Evolutionary conservation across 2,329 filamentous ascomycete genomes (phyloP).

Genomic region (Corniculantispora saksenae): DNA sequence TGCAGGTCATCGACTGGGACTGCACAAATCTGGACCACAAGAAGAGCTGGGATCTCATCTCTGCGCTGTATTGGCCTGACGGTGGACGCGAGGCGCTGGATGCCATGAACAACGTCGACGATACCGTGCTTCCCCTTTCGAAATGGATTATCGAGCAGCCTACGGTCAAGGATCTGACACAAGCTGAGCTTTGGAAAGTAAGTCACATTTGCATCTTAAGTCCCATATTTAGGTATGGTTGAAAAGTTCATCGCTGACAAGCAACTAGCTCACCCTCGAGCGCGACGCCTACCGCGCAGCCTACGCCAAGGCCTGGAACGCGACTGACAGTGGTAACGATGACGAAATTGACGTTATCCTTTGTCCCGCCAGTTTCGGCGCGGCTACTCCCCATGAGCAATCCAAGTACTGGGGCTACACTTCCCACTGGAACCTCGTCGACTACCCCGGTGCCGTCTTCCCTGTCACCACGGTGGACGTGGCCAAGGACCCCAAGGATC

Average conservation of each 20-base stretch:
- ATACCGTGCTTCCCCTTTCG: conserved; percentile 59
- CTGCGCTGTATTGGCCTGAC: conserved; percentile 58
- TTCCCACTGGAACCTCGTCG: conserved; percentile 67
- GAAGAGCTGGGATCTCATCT: conserved; percentile 48
- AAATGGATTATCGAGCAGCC: conserved; percentile 59
- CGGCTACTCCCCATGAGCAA: conserved; percentile 45
- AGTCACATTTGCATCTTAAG: conserved; percentile 15
- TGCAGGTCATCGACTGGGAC: conserved; percentile 54
- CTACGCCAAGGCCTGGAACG: conserved; percentile 41
- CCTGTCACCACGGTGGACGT: conserved; percentile 46
- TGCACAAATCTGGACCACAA: conserved; percentile 56
- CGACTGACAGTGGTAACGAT: conserved; percentile 31
- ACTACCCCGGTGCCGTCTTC: conserved; percentile 65
- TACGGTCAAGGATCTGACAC: conserved; percentile 41
- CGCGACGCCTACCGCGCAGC: conserved; percentile 42
- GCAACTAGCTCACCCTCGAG: conserved; percentile 30
- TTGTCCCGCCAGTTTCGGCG: conserved; percentile 58
- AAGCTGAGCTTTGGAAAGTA: conserved; percentile 43
- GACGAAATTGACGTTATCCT: conserved; percentile 60
- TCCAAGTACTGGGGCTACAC: conserved; percentile 64
- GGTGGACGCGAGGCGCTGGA: conserved; percentile 55
- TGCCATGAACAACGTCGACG: conserved; percentile 53
- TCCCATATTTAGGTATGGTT: neutral
- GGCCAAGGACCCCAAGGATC: conserved; percentile 27
- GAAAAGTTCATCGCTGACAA: neutral